These are phyloP conservation scores for Turnera subulata DNA, from an alignment of 345 rosid genomes.

Conservation along the genomic window DNA sequence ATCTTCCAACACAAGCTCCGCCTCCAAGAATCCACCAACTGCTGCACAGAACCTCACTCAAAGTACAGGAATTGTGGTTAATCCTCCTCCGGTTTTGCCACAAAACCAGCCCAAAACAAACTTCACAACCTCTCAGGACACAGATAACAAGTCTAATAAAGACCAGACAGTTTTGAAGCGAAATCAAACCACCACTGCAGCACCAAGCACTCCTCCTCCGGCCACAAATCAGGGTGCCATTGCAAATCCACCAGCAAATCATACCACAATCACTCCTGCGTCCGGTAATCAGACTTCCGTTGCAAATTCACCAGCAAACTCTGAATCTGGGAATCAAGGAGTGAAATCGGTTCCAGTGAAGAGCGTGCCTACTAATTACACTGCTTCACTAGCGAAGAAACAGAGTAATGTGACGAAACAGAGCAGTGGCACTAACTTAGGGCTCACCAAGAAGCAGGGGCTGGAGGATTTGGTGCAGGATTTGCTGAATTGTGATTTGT, in stretches of 20 bases:
- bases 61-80: not conserved
- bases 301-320: slow-evolving; percentile 14
- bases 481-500: slow-evolving; percentile 63
- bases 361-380: slow-evolving; percentile 33
- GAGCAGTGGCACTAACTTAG: slow-evolving; percentile 29
- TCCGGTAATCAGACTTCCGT: slow-evolving; percentile 8
- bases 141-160: slow-evolving; percentile 13
- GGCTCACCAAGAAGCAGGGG: slow-evolving; percentile 30
- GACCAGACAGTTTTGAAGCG: slow-evolving; percentile 18
- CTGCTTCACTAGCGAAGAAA: slow-evolving; percentile 32
- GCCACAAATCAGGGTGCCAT: slow-evolving; percentile 3
- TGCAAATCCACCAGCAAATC: slow-evolving; percentile 15
- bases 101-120: slow-evolving; percentile 13
- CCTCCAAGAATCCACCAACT: not conserved
- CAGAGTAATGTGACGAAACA: slow-evolving; percentile 27
- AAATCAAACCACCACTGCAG: slow-evolving; percentile 25
- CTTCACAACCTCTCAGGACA: slow-evolving; percentile 9
- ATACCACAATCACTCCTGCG: not conserved
- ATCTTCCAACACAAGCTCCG: slow-evolving; percentile 3
- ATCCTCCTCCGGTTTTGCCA: slow-evolving; percentile 8
- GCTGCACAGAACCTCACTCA: slow-evolving; percentile 20
- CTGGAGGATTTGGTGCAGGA: slow-evolving; percentile 40
- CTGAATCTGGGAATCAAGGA: slow-evolving; percentile 25
- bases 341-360: slow-evolving; percentile 18
- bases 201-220: slow-evolving; percentile 10